Evolutionary conservation across 306 rosid species (phyloP).

Genomic region (Quercus agrifolia): DNA sequence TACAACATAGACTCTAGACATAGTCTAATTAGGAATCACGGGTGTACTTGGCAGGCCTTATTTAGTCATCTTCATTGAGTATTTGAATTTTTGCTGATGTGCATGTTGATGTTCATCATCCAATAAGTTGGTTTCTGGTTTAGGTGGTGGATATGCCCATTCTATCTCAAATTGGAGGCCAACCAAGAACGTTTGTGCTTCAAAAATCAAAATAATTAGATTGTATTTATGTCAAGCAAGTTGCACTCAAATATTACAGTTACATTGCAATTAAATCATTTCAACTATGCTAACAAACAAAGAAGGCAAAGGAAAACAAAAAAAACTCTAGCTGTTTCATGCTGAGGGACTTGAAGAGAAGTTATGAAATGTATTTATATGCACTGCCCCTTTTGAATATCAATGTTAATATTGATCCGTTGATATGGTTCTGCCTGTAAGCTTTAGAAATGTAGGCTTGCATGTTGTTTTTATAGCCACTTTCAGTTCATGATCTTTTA

Average conservation of each 20-base stretch:
- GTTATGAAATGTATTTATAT: neutral
- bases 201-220: neutral
- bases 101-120: neutral
- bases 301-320: neutral
- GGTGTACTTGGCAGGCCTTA: neutral
- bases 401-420: neutral
- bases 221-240: neutral
- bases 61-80: neutral
- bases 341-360: neutral
- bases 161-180: neutral
- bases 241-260: neutral
- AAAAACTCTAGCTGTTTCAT: neutral
- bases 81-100: neutral
- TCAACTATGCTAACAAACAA: neutral
- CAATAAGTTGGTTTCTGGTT: neutral
- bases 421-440: neutral
- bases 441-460: neutral
- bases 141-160: neutral
- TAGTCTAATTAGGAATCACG: too few species aligned
- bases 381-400: neutral
- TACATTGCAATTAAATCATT: neutral
- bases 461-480: too few species aligned
- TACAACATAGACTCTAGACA: neutral
- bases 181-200: neutral
- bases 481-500: neutral